These are phyloP conservation scores for Vaccinium vitisidaea DNA, from an alignment of 148 eudicot species.

Conservation along the genomic window DNA sequence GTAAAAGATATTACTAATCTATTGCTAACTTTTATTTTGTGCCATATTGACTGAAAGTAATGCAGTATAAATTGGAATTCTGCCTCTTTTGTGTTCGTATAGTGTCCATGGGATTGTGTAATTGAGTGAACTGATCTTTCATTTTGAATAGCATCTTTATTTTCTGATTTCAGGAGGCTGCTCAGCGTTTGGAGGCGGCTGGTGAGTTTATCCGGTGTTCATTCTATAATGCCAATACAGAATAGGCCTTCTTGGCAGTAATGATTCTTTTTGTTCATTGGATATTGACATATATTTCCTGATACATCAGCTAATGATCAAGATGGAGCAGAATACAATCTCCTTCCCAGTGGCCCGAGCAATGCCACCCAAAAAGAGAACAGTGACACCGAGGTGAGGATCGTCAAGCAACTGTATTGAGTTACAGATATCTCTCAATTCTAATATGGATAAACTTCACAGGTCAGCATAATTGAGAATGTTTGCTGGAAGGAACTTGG, in stretches of 20 bases:
- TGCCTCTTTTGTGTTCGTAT: background rate
- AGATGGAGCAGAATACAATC: slow-evolving; percentile 63
- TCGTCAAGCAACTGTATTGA: background rate
- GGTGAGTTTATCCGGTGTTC: slow-evolving; percentile 39
- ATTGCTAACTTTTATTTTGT: background rate
- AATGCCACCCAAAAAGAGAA: slow-evolving; percentile 19
- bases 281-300: slow-evolving; percentile 1
- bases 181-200: slow-evolving; percentile 41
- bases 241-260: background rate
- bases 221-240: slow-evolving; percentile 2
- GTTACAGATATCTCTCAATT: background rate
- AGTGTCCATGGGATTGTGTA: background rate
- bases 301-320: slow-evolving; percentile 40
- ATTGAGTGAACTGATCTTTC: background rate
- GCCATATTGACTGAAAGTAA: background rate
- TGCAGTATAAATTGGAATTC: background rate
- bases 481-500: slow-evolving; percentile 85
- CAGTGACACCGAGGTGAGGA: slow-evolving; percentile 37
- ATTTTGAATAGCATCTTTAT: slow-evolving; percentile 10
- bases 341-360: slow-evolving; percentile 71
- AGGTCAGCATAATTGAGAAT: slow-evolving; percentile 66
- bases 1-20: background rate
- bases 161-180: slow-evolving; percentile 64
- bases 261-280: background rate
- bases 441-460: slow-evolving; percentile 20